phyloP scores from a whole-genome alignment of 495 filamentous ascomycete genomes.

The Aspergillus haitiensis region DNA sequence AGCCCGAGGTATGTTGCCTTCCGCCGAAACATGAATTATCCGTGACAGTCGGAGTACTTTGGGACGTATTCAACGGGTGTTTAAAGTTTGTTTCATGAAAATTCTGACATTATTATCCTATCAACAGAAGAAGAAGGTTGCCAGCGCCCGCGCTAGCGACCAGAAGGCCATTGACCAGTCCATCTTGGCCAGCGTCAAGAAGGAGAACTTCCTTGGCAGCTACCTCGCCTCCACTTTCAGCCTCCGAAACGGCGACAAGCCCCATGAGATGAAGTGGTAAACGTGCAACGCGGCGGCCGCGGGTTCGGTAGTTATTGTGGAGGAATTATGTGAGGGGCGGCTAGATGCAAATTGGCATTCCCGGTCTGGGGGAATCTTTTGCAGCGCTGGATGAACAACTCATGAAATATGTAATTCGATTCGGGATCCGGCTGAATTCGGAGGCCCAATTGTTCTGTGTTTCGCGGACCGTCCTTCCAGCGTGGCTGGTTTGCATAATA shows the following conservation, averaged over 20 bases:
- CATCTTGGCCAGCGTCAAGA: conserved; percentile 89
- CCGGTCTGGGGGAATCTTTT: conserved; percentile 19
- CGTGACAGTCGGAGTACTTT: not conserved
- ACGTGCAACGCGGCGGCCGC: conserved; percentile 46
- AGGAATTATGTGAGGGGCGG: conserved; percentile 46
- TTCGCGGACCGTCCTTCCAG: conserved; percentile 36
- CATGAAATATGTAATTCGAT: conserved; percentile 49
- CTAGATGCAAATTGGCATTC: conserved; percentile 44
- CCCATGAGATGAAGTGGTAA: conserved; percentile 96
- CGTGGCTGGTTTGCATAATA: conserved; percentile 41
- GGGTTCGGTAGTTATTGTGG: conserved; percentile 51
- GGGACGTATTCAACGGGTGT: conserved; percentile 7
- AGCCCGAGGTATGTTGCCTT: conserved; percentile 74
- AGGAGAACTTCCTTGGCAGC: conserved; percentile 81
- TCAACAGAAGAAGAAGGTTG: conserved; percentile 89
- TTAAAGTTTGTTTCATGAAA: conserved; percentile 20
- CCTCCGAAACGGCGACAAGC: conserved; percentile 96
- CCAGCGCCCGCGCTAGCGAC: conserved; percentile 85
- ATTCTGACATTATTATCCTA: not conserved
- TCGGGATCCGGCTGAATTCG: conserved; percentile 41
- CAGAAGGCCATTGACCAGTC: conserved; percentile 98
- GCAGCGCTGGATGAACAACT: conserved; percentile 36
- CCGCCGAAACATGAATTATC: not conserved
- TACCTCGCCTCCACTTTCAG: conserved; percentile 93
- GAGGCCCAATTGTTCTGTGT: conserved; percentile 39